These are phyloP conservation scores for Xylaria sp. DNA, from an alignment of 2,329 filamentous ascomycete genomes.

Conservation along the genomic window DNA sequence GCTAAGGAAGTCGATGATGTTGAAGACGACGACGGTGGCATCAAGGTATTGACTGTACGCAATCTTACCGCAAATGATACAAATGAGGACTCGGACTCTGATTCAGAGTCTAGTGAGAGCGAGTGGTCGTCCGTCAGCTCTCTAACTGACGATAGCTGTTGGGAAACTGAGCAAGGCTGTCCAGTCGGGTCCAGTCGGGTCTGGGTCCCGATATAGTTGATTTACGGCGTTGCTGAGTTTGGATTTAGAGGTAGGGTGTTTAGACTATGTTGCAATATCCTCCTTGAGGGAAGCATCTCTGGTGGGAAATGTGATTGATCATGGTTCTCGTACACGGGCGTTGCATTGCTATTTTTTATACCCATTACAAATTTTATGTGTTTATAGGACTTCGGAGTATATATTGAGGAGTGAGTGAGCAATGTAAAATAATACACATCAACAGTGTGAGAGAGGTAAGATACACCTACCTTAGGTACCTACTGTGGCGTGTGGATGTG, in stretches of 20 bases:
- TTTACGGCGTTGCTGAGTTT: not conserved
- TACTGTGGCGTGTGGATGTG: no score
- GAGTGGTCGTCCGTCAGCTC: slow-evolving; percentile 25
- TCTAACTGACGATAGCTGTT: slow-evolving; percentile 11
- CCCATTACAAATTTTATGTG: not conserved
- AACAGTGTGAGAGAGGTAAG: no score
- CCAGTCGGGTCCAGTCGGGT: no score
- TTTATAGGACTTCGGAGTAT: not conserved
- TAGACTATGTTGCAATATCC: not conserved
- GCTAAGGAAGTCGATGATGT: not conserved
- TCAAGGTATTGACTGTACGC: slow-evolving; percentile 29
- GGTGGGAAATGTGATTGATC: not conserved
- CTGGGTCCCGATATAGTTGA: no score
- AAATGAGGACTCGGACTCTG: slow-evolving; percentile 36
- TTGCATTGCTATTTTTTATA: not conserved
- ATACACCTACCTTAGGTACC: no score
- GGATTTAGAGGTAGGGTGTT: not conserved
- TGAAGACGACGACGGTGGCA: not conserved
- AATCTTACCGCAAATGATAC: slow-evolving; percentile 30
- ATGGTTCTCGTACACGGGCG: not conserved
- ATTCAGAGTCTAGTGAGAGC: slow-evolving; percentile 22
- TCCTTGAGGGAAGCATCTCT: not conserved
- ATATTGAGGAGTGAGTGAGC: not conserved
- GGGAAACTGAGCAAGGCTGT: no score
- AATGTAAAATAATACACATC: no score